These are phyloP conservation scores for Chlamydomonas applanata DNA, from an alignment of 139 green algal genomes.

Conservation along the genomic window DNA sequence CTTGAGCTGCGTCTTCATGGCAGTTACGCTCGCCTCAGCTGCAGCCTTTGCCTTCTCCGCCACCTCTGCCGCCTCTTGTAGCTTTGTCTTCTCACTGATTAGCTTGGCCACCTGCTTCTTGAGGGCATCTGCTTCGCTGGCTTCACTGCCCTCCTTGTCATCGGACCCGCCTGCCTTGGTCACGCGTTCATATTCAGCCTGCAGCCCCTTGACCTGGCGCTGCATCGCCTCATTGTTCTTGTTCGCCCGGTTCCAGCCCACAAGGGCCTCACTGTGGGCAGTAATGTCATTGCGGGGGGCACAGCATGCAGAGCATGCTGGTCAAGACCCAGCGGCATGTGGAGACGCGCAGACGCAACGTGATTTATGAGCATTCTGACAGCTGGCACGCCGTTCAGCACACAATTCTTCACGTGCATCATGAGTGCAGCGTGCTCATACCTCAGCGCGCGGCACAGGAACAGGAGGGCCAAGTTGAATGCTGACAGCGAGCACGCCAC, in stretches of 20 bases:
- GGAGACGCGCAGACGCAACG: no score
- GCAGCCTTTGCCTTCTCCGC: conserved; percentile 20
- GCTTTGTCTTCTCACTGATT: conserved; percentile 30
- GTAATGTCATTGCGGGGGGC: no score
- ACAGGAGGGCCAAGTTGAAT: conserved; percentile 31
- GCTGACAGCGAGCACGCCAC: conserved; percentile 23
- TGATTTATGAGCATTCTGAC: no score
- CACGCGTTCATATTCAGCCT: conserved; percentile 38
- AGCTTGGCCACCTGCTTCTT: conserved; percentile 32
- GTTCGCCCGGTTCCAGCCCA: no score
- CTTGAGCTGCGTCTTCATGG: conserved; percentile 39
- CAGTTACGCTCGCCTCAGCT: conserved; percentile 21
- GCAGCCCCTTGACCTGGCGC: conserved; percentile 43
- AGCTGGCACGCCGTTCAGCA: no score
- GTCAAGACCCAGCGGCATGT: no score
- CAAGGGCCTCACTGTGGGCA: no score
- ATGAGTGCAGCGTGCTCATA: no score
- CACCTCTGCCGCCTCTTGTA: conserved; percentile 16
- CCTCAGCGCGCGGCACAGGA: conserved; percentile 19
- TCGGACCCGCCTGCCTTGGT: conserved; percentile 7
- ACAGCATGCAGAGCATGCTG: no score
- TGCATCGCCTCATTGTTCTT: conserved; percentile 41
- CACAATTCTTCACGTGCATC: no score
- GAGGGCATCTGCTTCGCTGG: conserved; percentile 16
- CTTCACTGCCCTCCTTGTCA: not conserved